phyloP scores from a whole-genome alignment of 179 eudicot species.

The Pouteria campechiana region DNA sequence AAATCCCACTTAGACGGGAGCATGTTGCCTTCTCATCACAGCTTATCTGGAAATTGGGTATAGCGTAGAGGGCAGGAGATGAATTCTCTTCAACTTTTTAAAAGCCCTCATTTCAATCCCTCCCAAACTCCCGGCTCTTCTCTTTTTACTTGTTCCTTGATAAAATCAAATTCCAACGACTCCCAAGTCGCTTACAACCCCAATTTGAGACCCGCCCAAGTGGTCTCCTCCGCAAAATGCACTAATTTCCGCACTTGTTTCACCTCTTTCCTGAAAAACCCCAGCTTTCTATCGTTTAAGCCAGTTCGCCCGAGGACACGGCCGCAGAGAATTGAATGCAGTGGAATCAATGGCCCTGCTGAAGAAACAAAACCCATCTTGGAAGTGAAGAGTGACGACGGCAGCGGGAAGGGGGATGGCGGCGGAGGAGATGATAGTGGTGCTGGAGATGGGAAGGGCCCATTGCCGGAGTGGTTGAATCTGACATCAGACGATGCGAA shows the following conservation, averaged over 20 bases:
- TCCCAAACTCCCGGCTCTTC: no score
- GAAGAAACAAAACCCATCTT: conserved; percentile 27
- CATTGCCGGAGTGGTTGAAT: conserved; percentile 80
- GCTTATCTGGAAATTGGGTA: no score
- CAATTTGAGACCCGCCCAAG: conserved; percentile 11
- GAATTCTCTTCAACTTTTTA: no score
- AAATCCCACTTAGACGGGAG: no score
- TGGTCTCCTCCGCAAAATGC: conserved; percentile 16
- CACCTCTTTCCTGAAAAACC: conserved; percentile 23
- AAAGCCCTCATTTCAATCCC: no score
- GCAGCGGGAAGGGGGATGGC: conserved; percentile 32
- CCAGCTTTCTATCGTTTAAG: conserved; percentile 11
- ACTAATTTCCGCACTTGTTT: conserved; percentile 26
- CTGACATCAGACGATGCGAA: conserved; percentile 73
- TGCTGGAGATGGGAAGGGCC: conserved; percentile 19
- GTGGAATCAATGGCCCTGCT: conserved; percentile 27
- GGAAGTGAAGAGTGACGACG: conserved; percentile 24
- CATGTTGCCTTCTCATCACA: no score
- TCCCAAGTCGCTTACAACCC: conserved; percentile 20
- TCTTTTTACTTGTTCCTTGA: no score
- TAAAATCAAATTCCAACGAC: conserved; percentile 9
- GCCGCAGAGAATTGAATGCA: conserved; percentile 26
- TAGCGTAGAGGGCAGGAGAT: no score
- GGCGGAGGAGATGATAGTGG: conserved; percentile 39
- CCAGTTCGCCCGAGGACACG: conserved; percentile 8